Percentiles rank a stretch among this genome's conserved stretches.
These are phyloP conservation scores for Trichosporon ovoides DNA, from an alignment of 1,284 basidiomycete genomes.

Conservation along the genomic window DNA sequence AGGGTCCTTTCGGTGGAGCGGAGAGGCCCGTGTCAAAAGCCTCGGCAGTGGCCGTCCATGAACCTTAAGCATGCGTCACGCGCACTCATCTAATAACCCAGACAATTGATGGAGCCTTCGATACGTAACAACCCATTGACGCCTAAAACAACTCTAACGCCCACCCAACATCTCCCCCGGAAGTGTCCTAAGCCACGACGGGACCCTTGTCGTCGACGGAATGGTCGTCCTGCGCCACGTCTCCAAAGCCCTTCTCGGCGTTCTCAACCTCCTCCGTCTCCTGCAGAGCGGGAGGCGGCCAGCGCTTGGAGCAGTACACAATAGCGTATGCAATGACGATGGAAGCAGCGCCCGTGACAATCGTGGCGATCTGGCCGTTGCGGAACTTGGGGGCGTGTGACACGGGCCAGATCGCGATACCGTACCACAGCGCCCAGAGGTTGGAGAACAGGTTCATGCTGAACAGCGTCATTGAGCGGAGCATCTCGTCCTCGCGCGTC, in stretches of 20 bases:
- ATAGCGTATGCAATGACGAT: slow-evolving; percentile 28
- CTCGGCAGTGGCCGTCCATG: too few species aligned
- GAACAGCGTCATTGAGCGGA: slow-evolving; percentile 38
- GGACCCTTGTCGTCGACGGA: not conserved
- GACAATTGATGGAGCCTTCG: too few species aligned
- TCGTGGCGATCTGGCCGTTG: slow-evolving; percentile 41
- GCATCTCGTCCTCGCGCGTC: slow-evolving; percentile 40
- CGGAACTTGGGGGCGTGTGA: slow-evolving; percentile 31
- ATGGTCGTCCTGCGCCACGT: not conserved
- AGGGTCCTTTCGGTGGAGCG: too few species aligned
- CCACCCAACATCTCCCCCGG: too few species aligned
- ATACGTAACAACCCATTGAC: too few species aligned
- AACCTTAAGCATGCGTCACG: too few species aligned
- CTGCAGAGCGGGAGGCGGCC: slow-evolving; percentile 18
- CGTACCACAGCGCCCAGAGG: slow-evolving; percentile 37
- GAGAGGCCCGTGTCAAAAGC: too few species aligned
- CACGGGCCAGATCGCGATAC: slow-evolving; percentile 39
- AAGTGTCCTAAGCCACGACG: not conserved
- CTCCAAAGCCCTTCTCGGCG: slow-evolving; percentile 7
- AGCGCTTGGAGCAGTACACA: slow-evolving; percentile 28
- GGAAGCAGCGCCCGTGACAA: slow-evolving; percentile 31
- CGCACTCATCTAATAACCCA: too few species aligned
- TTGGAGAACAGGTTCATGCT: slow-evolving; percentile 34
- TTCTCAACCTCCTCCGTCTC: not conserved
- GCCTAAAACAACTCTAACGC: too few species aligned